Evolutionary conservation across 2,329 filamentous ascomycete species (phyloP), one percentile per base, ranked within the genome.

Genomic region (Chalaropsis thielavioides): DNA sequence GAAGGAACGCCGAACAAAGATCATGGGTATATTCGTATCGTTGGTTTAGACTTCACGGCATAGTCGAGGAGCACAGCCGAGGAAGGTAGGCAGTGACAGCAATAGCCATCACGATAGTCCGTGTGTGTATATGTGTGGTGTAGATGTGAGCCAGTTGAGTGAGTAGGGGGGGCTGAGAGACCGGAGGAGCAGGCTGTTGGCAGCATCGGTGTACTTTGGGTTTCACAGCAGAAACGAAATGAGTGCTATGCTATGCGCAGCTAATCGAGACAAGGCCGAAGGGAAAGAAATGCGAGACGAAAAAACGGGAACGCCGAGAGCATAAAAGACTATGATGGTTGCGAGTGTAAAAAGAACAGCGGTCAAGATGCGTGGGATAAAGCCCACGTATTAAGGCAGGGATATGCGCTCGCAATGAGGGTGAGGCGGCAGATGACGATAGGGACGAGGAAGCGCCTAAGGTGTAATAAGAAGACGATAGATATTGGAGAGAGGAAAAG

Each of bases 51-150:
- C 27, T 58, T 38, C 27, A 58, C 31, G 24, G 27, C 24, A 38
- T 58, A 58, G 54, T 58, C 54, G 54, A 58, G 31, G 31, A 58
- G 27, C 22, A 38, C 38, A 58, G 54, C 38, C 54, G 54, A 58
- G 17, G 31, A 58, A 35, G 27, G 17, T 15, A n/a, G 22, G 27
- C 10, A 38, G 54, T 19, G 54, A 8, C n/a, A 38, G 54, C 27
- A 38, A 38, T 38, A 13, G 17, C 27, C 17, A 35, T 17, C 10
- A 35, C 35, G 54, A 38, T 35, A 58, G 27, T 38, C 5, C 54
- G 27, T 38, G 46, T 51, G 22, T 51, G 46, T 13, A 22, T 58
- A 17, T n/a, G 3, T 54, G 49, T 31, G 35, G 6, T 54, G 31
- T 56, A 24, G 10, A 17, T 17, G 24, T 19, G 15, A 58, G 54